Evolutionary conservation across 768 basidiomycete species (phyloP), one percentile per base, ranked within the genome.

Genomic region (Crepidotus variabilis): DNA sequence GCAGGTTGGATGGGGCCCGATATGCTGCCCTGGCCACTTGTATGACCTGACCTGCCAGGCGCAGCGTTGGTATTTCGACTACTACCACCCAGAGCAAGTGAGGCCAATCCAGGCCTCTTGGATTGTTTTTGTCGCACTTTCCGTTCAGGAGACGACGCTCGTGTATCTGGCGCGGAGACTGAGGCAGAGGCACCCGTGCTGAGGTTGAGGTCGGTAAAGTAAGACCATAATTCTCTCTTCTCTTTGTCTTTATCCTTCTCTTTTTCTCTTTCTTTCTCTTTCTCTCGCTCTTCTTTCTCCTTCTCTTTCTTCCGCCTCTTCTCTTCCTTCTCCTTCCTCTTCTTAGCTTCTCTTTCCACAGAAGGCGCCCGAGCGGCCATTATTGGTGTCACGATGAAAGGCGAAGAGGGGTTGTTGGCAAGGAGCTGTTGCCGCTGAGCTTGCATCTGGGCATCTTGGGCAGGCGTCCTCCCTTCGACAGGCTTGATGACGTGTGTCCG

Each of bases 101-200:
- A 60, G 14, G 63, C 61, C 21, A 61, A 63, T 48, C 63, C 63
- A 1, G 65, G 51, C 52, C 49, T 58, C 23, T 63, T 60, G 3
- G 61, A 60, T 47, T 67, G 63, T 20, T 62, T 52, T 51, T 63
- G 65, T 45, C 63, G 62, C 11, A 60, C 64, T 46, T 65, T 65
- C 23, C 65, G 59, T 57, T 67, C 63, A 2, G 65, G 65, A 11
- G 63, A 65, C 21, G 62, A 62, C 2, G 62, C 54, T n/a, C 65
- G 54, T 1, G 65, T 67, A 0, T 28, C 55, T 8, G 55, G 55
- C 2, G 58, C 51, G 1, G 65, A 62, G 1, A 60, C 58, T 6
- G 65, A 65, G 20, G 49, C 48, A 6, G 59, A 33, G 13, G 50
- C 43, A 6, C 51, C 22, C 13, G 52, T 51, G 5, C 53, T 36